Evolutionary conservation across 2,329 filamentous ascomycete species (phyloP).

Genomic region (Neonectria hederae): DNA sequence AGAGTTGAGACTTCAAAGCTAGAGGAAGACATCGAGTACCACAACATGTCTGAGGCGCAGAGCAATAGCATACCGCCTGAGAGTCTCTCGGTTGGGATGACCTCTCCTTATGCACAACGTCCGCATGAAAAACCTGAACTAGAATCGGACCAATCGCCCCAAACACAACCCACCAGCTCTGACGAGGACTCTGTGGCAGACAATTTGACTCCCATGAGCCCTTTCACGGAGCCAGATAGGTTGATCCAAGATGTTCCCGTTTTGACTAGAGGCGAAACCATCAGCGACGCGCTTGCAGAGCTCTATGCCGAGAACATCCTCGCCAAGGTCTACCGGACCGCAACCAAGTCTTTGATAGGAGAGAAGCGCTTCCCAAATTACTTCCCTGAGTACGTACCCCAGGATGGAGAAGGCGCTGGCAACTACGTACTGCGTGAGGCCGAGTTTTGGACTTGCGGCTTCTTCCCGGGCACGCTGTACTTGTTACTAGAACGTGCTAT

Average conservation of each 20-base stretch:
- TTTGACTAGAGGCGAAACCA: not conserved
- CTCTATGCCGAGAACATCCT: constrained; percentile 14
- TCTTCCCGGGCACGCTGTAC: constrained; percentile 52
- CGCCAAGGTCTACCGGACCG: constrained; percentile 16
- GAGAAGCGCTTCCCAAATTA: constrained; percentile 7
- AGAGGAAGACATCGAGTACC: not conserved
- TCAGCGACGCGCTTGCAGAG: not conserved
- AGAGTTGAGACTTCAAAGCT: not conserved
- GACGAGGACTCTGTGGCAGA: not conserved
- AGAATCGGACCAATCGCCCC: not conserved
- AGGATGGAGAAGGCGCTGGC: constrained; percentile 39
- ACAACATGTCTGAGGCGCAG: not conserved
- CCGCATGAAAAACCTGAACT: not conserved
- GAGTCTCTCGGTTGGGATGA: no score
- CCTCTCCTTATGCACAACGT: no score
- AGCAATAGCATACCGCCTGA: no score
- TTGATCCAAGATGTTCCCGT: not conserved
- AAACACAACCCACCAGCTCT: not conserved
- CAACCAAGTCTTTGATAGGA: not conserved
- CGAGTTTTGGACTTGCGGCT: constrained; percentile 55
- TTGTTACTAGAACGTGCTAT: constrained; percentile 47
- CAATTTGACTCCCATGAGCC: not conserved
- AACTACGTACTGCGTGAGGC: constrained; percentile 44
- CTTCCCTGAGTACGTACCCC: constrained; percentile 48
- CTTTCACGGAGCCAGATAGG: not conserved